Evolutionary conservation across 371 early-diverging fungal genomes (phyloP), one percentile per base, ranked within the genome.

Genomic region (Syncephalis plumigaleata): DNA sequence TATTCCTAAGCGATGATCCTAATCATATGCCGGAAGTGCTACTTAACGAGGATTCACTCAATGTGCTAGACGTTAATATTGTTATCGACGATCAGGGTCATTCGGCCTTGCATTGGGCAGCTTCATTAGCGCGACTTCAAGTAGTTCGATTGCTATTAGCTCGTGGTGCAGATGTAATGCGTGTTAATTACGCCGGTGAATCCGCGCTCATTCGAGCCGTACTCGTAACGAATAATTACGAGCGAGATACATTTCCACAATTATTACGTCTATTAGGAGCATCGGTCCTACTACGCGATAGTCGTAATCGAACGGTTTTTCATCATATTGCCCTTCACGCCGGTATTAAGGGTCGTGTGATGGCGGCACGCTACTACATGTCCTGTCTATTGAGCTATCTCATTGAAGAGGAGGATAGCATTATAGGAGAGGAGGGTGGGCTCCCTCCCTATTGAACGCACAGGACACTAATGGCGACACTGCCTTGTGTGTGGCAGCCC

Each of bases 51-150:
- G 51, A 63, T 21, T 61, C 68, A 20, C 67, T 75, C 15, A 50
- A 58, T 5, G 77, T 77, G 36, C 62, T 89, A 7, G 85, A 93
- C 45, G 62, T 88, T 18, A 78, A 93, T 60, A 61, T 90, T 21
- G 71, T 77, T 16, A 84, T 96, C 36, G 95, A 96, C 48, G 92
- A 88, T 38, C 84, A 86, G 42, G 94, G 94, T 1, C 91, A 97
- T 54, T 85, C 93, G 0, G 73, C 91, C 4, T 61, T 92, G 13
- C 98, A 97, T 54, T 97, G 94, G 94, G 93, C 96, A 0, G 86
- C 91, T 7, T 87, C 94, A 5, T 73, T 95, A 55, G 94, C 82
- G 0, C 70, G 84, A 17, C 70, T 86, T 24, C 66, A 77, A 36
- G 67, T 87, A 7, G 73, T 93, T 24, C 67, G 75, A 31, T 54